A percentile compares a stretch with the other conserved stretches of the same genome.
Conservation (phyloP, 352 stramenopile species). For the Phytophthora agathidicida region DNA sequence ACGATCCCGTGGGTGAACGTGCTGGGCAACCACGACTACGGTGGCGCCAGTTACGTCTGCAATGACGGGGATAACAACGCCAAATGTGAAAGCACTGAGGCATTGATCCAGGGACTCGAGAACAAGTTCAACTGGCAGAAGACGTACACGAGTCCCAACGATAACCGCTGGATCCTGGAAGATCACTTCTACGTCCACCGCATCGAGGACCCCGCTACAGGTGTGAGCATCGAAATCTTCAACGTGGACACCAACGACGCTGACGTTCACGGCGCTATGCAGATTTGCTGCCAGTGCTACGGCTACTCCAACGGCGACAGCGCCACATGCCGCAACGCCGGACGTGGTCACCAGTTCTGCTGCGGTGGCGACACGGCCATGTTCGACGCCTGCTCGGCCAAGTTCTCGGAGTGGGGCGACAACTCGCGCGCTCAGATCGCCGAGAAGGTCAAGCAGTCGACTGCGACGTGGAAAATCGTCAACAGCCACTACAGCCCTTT, state of each 20-base stretch:
- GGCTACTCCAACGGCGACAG: conserved; percentile 23
- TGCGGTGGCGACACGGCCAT: conserved; percentile 18
- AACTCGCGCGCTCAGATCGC: conserved; percentile 17
- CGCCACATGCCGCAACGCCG: background rate
- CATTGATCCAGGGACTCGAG: conserved; percentile 12
- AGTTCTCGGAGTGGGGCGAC: conserved; percentile 16
- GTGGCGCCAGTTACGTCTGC: conserved; percentile 22
- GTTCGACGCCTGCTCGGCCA: conserved; percentile 16
- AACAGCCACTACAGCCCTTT: conserved; percentile 24
- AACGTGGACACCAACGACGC: conserved; percentile 25
- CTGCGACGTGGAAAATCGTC: conserved; percentile 28
- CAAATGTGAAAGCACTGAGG: conserved; percentile 5
- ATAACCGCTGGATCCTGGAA: conserved; percentile 13
- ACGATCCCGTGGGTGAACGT: conserved; percentile 21
- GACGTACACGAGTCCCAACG: conserved; percentile 12
- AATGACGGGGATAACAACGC: conserved; percentile 13
- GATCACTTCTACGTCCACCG: conserved; percentile 10
- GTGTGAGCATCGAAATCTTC: conserved; percentile 22
- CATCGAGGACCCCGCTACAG: conserved; percentile 1
- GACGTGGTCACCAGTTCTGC: conserved; percentile 14
- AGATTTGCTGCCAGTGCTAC: conserved; percentile 24
- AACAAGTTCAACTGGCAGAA: conserved; percentile 23
- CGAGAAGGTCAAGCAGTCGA: conserved; percentile 22
- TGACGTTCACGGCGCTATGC: conserved; percentile 7
- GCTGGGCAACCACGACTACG: conserved; percentile 21